Conservation (phyloP, 177 flowering plant genomes). For the Vitis hybrid region DNA sequence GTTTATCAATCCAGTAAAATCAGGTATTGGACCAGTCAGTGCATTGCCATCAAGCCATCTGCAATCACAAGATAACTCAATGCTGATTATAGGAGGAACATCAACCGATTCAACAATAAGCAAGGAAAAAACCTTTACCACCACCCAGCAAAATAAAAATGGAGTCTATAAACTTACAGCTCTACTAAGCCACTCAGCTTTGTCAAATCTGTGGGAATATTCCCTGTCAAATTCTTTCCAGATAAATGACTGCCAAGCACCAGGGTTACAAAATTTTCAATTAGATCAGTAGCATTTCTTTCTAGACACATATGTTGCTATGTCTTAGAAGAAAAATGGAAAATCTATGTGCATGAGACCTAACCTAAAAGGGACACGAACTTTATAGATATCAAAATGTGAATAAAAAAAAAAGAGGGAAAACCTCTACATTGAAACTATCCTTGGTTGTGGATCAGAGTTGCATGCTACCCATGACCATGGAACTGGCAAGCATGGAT, state of each 20-base stretch:
- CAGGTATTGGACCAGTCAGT: conserved; percentile 81
- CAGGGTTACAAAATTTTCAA: not conserved
- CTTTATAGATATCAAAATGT: not conserved
- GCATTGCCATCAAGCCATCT: conserved; percentile 94
- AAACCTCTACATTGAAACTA: conserved; percentile 59
- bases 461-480: conserved; percentile 91
- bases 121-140: not conserved
- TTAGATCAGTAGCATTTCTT: conserved; percentile 3
- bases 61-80: conserved; percentile 24
- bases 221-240: conserved; percentile 76
- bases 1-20: conserved; percentile 66
- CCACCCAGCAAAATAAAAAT: conserved; percentile 8
- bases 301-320: not conserved
- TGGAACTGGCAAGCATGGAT: conserved; percentile 82
- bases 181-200: conserved; percentile 73
- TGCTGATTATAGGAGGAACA: not conserved
- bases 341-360: not conserved
- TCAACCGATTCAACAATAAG: not conserved
- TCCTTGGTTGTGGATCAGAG: conserved; percentile 73
- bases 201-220: conserved; percentile 67
- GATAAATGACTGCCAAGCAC: conserved; percentile 60
- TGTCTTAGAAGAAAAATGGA: not conserved
- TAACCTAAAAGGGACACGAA: not conserved
- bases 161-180: conserved; percentile 58
- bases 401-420: conserved; percentile 3